Conservation (phyloP, 23 red algal genomes). For the Gracilaria vermiculophylla region DNA sequence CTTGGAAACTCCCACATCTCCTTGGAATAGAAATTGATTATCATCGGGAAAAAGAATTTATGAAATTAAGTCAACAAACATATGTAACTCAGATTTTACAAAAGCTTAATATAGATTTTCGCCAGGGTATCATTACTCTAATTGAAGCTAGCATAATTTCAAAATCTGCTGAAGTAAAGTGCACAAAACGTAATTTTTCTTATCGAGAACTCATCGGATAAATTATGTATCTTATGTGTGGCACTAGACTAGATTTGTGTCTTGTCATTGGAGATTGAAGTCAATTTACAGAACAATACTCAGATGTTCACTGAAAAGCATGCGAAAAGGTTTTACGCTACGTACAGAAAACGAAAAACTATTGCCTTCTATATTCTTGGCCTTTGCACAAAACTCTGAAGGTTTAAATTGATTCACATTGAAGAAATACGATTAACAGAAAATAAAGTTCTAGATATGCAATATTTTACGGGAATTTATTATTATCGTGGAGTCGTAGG, state of each 20-base stretch:
- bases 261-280: neutral
- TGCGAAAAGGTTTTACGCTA: conserved; percentile 23
- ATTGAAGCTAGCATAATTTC: neutral
- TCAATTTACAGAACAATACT: neutral
- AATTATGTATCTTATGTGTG: neutral
- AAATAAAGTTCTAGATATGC: neutral
- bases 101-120: neutral
- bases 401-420: neutral
- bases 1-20: neutral
- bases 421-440: neutral
- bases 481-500: neutral
- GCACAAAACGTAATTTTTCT: neutral
- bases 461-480: neutral
- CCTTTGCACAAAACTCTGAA: too few species aligned
- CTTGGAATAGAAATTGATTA: neutral
- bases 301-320: neutral
- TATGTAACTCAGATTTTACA: neutral
- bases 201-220: conserved; percentile 28
- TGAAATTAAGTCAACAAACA: neutral
- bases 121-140: neutral
- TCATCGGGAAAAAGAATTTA: neutral
- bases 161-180: neutral
- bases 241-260: conserved; percentile 5
- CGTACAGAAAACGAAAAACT: neutral
- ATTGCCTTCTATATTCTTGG: too few species aligned